Evolutionary conservation across 345 rosid species (phyloP).

Genomic region (Eutrema heterophyllum): DNA sequence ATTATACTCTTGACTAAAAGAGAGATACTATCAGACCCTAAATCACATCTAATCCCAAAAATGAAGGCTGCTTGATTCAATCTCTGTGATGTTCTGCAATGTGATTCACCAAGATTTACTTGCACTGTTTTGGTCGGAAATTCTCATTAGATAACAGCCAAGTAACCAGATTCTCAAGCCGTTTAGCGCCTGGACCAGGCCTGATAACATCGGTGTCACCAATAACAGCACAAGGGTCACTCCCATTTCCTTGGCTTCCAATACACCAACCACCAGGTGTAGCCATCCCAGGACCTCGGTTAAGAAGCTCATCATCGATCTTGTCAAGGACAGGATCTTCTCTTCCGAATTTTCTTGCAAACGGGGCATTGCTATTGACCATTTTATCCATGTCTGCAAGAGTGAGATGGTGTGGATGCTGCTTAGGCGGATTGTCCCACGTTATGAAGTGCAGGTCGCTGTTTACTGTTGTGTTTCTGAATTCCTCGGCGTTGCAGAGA

Average conservation of each 20-base stretch:
- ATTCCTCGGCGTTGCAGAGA: conserved; percentile 79
- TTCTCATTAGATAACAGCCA: conserved; percentile 52
- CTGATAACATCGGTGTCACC: conserved; percentile 57
- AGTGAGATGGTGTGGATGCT: conserved; percentile 85
- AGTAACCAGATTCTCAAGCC: conserved; percentile 60
- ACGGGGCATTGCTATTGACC: conserved; percentile 83
- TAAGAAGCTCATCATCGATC: conserved; percentile 73
- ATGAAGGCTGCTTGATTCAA: conserved; percentile 1
- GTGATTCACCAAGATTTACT: conserved; percentile 31
- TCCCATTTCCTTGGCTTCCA: conserved; percentile 75
- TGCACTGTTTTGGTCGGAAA: conserved; percentile 83
- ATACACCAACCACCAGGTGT: conserved; percentile 97
- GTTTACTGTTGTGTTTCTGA: conserved; percentile 89
- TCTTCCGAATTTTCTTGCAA: conserved; percentile 70
- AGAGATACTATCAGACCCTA: conserved; percentile 16
- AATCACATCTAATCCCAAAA: conserved; percentile 21
- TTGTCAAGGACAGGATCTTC: conserved; percentile 80
- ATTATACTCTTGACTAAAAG: conserved; percentile 6
- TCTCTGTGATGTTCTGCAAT: conserved; percentile 3
- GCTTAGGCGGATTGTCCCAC: conserved; percentile 99
- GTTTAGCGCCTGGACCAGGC: conserved; percentile 78
- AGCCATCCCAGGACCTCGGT: conserved; percentile 54
- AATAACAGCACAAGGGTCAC: conserved; percentile 67
- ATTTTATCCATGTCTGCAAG: conserved; percentile 61
- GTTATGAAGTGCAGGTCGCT: conserved; percentile 88